Base-by-base conservation (phyloP, 768 basidiomycete genomes). In the Amyloporia xantha region DNA sequence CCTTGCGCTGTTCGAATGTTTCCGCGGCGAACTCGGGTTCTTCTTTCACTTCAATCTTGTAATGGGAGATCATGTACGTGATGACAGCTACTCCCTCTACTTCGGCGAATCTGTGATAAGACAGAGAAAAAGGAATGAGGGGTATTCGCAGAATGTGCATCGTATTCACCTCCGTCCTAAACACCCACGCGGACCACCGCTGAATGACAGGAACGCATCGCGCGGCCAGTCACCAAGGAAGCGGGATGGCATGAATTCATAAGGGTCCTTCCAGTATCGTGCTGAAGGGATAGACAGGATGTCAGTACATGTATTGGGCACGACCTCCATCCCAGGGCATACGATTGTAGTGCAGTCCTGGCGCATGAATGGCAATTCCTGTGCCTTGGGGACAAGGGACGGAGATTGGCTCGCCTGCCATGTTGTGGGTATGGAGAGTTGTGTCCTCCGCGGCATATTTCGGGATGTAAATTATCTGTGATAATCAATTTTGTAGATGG, bases 191-290 rank as follows among this genome's bases (percentile, higher is more conserved):
- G 70, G 48, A 68, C 75, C 76, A 45, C 59, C 66, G 47, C 71
- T 75, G 58, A 79, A 80, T 4, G 79, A 75, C 24, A 76, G 24
- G 57, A 78, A 80, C 0, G 78, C 79, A 58, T 80, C 77, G 28
- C 70, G 66, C 20, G 73, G 70, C 72, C 76, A 82, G 44, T 77
- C 73, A 37, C 64, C 67, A 21, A 79, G 62, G 65, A 79, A 80
- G 5, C 78, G 70, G 19, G 64, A 66, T 0, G 71, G 71, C 17
- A 59, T 59, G 60, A 71, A 73, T 13, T 48, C 49, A 30, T 62
- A 36, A 0, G 71, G 70, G 36, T 71, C 66, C 7, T 60, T 48
- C 71, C 71, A 72, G 59, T 70, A 70, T 17, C 57, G 58, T 2
- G 69, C 70, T 71, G 52, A 23, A 40, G 17, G 3, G 19, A 20